A percentile compares a stretch with the other conserved stretches of the same genome.
Conservation (phyloP, 345 rosid species). For the Eucalyptus rudis region DNA sequence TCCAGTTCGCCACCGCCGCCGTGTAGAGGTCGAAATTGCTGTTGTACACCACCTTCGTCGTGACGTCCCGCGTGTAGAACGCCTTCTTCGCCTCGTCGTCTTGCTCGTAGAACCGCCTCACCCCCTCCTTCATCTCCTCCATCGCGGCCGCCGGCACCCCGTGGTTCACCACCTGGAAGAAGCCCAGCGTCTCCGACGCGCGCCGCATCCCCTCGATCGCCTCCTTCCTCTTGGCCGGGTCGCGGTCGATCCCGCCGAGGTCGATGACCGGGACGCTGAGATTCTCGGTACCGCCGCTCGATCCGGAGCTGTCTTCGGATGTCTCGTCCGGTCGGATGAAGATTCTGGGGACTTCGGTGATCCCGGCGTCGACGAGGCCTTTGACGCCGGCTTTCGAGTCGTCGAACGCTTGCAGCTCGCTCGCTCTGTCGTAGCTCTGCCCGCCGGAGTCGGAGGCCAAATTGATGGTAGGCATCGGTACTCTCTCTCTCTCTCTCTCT, state of each 20-base stretch:
- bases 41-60: conserved; percentile 5
- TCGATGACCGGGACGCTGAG: conserved; percentile 12
- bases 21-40: conserved; percentile 14
- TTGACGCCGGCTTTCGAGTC: not conserved
- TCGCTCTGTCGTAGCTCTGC: not conserved
- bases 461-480: not conserved
- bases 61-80: not conserved
- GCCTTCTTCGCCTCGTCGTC: conserved; percentile 12
- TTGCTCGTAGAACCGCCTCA: conserved; percentile 17
- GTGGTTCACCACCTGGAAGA: conserved; percentile 28
- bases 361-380: not conserved
- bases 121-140: conserved; percentile 10
- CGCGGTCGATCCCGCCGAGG: not conserved
- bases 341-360: not conserved
- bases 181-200: conserved; percentile 30
- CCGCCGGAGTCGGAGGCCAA: not conserved
- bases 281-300: not conserved
- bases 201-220: not conserved
- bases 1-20: conserved; percentile 16
- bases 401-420: not conserved
- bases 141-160: conserved; percentile 3
- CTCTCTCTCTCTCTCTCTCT: not conserved
- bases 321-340: not conserved
- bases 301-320: not conserved
- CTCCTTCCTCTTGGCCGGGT: not conserved